Conservation (phyloP, 345 rosid species). For the Firmiana major region DNA sequence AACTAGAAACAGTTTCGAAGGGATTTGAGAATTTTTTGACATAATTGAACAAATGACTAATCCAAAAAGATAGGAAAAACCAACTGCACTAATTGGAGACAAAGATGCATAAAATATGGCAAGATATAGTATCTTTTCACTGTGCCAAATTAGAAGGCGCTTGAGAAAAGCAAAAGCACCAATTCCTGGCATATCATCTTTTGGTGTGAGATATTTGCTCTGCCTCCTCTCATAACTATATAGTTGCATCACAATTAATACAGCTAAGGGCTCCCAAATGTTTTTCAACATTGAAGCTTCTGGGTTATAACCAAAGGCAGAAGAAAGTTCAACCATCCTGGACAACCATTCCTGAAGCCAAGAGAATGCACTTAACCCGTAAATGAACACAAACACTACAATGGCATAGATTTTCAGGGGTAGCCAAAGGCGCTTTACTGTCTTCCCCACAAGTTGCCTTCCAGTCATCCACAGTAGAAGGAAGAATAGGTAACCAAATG, state of each 20-base stretch:
- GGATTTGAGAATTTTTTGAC: conserved; percentile 74
- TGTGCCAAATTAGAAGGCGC: conserved; percentile 81
- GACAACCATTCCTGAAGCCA: no score
- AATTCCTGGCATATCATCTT: neutral
- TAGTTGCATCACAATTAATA: no score
- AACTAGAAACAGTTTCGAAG: conserved; percentile 66
- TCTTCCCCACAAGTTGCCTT: conserved; percentile 83
- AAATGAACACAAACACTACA: no score
- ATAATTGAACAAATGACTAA: conserved; percentile 63
- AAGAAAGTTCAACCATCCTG: no score
- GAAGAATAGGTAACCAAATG: conserved; percentile 88
- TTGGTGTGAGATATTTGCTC: no score
- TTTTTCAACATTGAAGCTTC: no score
- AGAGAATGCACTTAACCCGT: no score
- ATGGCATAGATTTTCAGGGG: conserved; percentile 71
- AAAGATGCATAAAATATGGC: conserved; percentile 80
- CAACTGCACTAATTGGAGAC: conserved; percentile 79
- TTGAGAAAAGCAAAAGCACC: conserved; percentile 50
- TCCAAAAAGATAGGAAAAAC: conserved; percentile 75
- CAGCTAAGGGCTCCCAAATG: no score
- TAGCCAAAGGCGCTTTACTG: conserved; percentile 82
- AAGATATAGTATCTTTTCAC: conserved; percentile 75
- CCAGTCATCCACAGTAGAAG: conserved; percentile 90
- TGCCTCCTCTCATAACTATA: no score
- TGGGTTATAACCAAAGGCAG: no score